Evolutionary conservation across 495 filamentous ascomycete species (phyloP), one percentile per base, ranked within the genome.

Genomic region (Penicillium argentinense): DNA sequence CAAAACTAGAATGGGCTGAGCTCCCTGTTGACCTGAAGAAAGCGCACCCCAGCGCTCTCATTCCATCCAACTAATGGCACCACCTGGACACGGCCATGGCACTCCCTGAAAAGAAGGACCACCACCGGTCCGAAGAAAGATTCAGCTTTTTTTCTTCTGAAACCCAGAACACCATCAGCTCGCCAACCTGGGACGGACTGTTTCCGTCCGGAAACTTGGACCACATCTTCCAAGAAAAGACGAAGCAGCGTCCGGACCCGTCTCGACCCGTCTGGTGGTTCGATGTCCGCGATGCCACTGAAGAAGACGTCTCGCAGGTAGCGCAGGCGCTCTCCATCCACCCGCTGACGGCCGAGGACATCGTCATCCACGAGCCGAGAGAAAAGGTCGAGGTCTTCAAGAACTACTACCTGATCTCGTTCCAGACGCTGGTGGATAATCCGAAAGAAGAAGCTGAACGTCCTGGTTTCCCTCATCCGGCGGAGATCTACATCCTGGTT

Each of bases 371-470:
- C 48, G 92, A 97, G 65, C 80, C 89, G 2, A 86, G 92, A 8
- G 93, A 97, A 68, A 97, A 97, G 71, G 92, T 97, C 23, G 92
- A 97, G 60, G 83, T 96, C 17, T 97, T 96, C 67, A 80, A 83
- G 16, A 83, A 86, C 18, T 97, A 97, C 71, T 97, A 97, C 60
- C 89, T 97, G 49, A 87, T 95, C 28, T 92, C 86, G 48, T 95
- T 97, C 72, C 85, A 90, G 30, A 93, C 89, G 0, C 90, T 96
- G 34, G 68, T 80, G 21, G 81, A 88, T 33, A 78, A 79, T 39
- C 67, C 77, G 4, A 79, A 67, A 28, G 84, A 88, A 41, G 63
- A 83, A 32, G 77, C 67, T 36, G 84, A 87, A 33, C 37, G 44
- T n/a, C 38, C 53, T 2, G 64, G 75, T 9, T 77, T 80, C 26